Percentiles rank a stretch among this genome's conserved stretches.
phyloP scores from a whole-genome alignment of 768 basidiomycete species.

The Amanita pallidorosea region DNA sequence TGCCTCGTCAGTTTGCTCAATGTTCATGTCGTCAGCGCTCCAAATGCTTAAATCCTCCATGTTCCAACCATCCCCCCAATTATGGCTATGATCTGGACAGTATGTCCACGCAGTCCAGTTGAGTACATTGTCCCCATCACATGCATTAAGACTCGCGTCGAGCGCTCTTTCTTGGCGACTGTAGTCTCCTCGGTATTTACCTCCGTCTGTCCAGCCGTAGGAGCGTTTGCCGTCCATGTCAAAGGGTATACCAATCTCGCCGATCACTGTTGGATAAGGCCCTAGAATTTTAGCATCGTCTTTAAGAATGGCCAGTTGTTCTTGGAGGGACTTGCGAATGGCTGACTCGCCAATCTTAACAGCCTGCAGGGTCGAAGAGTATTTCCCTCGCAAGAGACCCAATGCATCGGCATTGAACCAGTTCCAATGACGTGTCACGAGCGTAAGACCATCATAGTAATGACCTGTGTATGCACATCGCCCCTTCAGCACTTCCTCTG shows the following conservation, averaged over 20 bases:
- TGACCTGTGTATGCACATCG: slow-evolving; percentile 70
- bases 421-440: slow-evolving; percentile 89
- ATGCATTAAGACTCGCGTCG: slow-evolving; percentile 71
- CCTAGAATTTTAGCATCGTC: slow-evolving; percentile 54
- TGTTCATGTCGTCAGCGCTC: slow-evolving; percentile 58
- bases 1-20: slow-evolving; percentile 12
- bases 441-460: slow-evolving; percentile 92
- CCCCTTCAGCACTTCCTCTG: slow-evolving; percentile 48
- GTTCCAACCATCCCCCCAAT: slow-evolving; percentile 97
- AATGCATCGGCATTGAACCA: slow-evolving; percentile 95
- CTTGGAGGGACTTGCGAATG: slow-evolving; percentile 72
- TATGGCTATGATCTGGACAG: slow-evolving; percentile 69
- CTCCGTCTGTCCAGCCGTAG: slow-evolving; percentile 69
- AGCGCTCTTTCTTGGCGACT: slow-evolving; percentile 71
- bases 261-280: slow-evolving; percentile 80
- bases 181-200: slow-evolving; percentile 69
- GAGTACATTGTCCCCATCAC: slow-evolving; percentile 65
- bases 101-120: slow-evolving; percentile 89
- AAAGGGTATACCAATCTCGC: slow-evolving; percentile 92
- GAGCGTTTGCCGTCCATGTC: slow-evolving; percentile 85
- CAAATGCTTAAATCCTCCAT: slow-evolving; percentile 90
- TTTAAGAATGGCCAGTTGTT: slow-evolving; percentile 74
- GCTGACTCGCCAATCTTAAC: slow-evolving; percentile 75
- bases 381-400: slow-evolving; percentile 81
- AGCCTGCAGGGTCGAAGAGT: slow-evolving; percentile 54